Base-by-base conservation (phyloP, 2,329 filamentous ascomycete genomes). In the Paecilomyces formosus region DNA sequence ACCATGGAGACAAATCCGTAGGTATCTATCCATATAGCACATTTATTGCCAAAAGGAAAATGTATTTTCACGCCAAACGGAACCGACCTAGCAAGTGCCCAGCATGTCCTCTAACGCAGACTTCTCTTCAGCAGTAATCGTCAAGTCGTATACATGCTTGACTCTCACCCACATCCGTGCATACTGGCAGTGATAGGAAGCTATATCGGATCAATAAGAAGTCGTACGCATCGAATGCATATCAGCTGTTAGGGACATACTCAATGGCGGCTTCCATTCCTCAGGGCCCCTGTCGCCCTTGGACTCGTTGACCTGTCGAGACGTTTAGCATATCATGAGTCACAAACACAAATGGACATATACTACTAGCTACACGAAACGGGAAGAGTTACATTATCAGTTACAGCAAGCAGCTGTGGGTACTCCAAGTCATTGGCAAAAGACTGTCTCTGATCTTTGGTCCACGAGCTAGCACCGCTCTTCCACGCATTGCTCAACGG, bases 401-500 rank as follows among this genome's bases (percentile, higher is more conserved):
- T 93, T 8, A 94, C 89, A 33, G 90, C 88, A 75, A 89, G 82
- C 30, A 94, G 81, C 76, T 94, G 89, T 0, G 90, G 90, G 57
- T 87, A 83, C 1, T 77, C 81, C 59, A 93, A 71, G 74, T 94
- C 90, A 73, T 91, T 94, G 64, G 90, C 90, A 68, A 92, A 92
- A 2, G 78, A 71, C 68, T 87, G 77, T 58, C 90, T 84, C 66
- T 82, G 79, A 21, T 80, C 75, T 0, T 86, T 87, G 0, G 88
- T 89, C 90, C 90, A 93, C 1, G 77, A 72, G 7, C 82, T 80
- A 12, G 90, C 89, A 21, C 89, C 89, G 52, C 86, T 89, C 83
- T 88, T 85, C 89, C 89, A 93, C 4, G 89, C 89, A 68, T 92
- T 90, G 69, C 87, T 87, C 61, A 95, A 72, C 0, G 90, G 89